phyloP scores from a whole-genome alignment of 371 early-diverging fungal genomes.

The Zopfochytrium polystomum region DNA sequence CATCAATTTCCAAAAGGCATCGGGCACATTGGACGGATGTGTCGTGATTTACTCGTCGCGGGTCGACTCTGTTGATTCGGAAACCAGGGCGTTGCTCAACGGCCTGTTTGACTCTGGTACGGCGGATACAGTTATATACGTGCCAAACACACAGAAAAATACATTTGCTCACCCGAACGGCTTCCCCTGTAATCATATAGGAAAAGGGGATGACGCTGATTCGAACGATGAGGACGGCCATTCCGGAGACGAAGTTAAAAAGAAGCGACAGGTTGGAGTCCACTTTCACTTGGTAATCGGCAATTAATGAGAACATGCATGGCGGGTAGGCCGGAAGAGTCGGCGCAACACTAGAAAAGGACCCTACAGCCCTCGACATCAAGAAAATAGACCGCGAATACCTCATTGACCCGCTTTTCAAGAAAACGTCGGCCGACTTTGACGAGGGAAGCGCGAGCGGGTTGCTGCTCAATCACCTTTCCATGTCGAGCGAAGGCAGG shows the following conservation, averaged over 20 bases:
- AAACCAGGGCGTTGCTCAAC: constrained; percentile 88
- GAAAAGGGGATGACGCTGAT: neutral
- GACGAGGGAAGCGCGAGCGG: constrained; percentile 98
- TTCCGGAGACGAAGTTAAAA: constrained; percentile 17
- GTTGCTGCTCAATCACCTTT: constrained; percentile 81
- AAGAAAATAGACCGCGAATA: constrained; percentile 92
- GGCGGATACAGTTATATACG: neutral
- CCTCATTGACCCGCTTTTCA: constrained; percentile 93
- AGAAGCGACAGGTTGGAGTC: constrained; percentile 10
- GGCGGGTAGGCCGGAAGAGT: neutral
- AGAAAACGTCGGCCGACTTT: constrained; percentile 96
- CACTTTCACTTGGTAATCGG: neutral
- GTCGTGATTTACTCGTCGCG: constrained; percentile 98
- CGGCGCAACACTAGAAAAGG: constrained; percentile 75
- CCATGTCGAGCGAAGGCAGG: constrained; percentile 74
- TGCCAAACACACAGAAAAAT: neutral
- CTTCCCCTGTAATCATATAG: neutral
- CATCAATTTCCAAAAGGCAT: constrained; percentile 99
- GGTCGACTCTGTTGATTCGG: constrained; percentile 96
- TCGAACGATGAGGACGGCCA: constrained; percentile 21
- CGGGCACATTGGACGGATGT: constrained; percentile 97
- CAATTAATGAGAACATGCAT: neutral
- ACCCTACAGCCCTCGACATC: constrained; percentile 69
- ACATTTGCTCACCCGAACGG: neutral
- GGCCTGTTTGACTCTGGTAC: constrained; percentile 59